These are phyloP conservation scores for Monosporozyma yasuniensis DNA, from an alignment of 805 yeast species.

Conservation along the genomic window DNA sequence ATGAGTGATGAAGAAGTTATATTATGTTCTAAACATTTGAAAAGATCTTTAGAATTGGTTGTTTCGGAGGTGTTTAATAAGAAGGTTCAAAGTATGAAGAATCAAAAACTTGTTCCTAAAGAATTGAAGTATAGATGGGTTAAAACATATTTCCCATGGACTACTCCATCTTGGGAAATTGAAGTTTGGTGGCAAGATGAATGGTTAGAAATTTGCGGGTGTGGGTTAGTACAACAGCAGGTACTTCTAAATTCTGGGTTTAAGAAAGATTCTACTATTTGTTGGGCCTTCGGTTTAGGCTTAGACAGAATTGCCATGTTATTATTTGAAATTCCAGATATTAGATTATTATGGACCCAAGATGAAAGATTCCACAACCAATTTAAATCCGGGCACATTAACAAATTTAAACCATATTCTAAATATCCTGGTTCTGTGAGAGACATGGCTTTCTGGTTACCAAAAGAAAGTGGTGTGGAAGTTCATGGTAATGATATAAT, in stretches of 20 bases:
- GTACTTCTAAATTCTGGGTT: slow-evolving; percentile 69
- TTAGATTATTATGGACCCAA: slow-evolving; percentile 81
- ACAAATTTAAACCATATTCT: slow-evolving; percentile 78
- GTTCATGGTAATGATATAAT: slow-evolving; percentile 85
- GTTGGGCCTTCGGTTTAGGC: slow-evolving; percentile 98
- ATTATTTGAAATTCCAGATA: slow-evolving; percentile 90
- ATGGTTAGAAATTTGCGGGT: slow-evolving; percentile 96
- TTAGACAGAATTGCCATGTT: slow-evolving; percentile 94
- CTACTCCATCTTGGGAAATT: slow-evolving; percentile 96
- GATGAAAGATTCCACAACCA: slow-evolving; percentile 73
- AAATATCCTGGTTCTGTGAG: slow-evolving; percentile 80
- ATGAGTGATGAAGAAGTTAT: slow-evolving; percentile 65
- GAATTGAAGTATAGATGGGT: slow-evolving; percentile 90
- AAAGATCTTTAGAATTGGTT: slow-evolving; percentile 74
- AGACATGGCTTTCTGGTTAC: slow-evolving; percentile 90
- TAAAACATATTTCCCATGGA: slow-evolving; percentile 95
- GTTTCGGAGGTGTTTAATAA: slow-evolving; percentile 71
- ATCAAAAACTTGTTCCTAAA: slow-evolving; percentile 36
- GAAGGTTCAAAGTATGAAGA: slow-evolving; percentile 26
- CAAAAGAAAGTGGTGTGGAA: slow-evolving; percentile 28
- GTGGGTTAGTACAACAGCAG: slow-evolving; percentile 78
- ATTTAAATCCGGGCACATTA: slow-evolving; percentile 54
- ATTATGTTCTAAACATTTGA: slow-evolving; percentile 66
- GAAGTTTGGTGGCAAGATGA: slow-evolving; percentile 99
- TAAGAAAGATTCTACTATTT: slow-evolving; percentile 46